Percentiles rank a stretch among this genome's conserved stretches.
Evolutionary conservation across 768 basidiomycete genomes (phyloP).

Genomic region (Mrakia gelida): DNA sequence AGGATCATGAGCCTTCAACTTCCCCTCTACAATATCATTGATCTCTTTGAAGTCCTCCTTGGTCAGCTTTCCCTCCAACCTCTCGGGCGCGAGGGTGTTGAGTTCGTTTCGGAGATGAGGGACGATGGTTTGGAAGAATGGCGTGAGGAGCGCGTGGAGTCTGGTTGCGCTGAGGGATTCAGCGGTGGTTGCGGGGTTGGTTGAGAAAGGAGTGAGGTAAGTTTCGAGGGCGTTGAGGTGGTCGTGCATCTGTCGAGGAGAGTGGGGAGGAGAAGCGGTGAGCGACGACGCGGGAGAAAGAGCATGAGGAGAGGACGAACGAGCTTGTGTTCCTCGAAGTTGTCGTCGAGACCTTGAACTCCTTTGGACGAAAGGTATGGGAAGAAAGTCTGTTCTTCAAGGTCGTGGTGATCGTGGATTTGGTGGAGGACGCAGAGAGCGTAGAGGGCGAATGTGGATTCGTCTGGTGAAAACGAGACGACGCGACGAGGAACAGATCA

Average conservation of each 20-base stretch:
- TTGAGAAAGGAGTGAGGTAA: background rate
- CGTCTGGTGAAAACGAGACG: background rate
- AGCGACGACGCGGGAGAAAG: background rate
- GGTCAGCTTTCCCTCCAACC: background rate
- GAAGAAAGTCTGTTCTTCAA: background rate
- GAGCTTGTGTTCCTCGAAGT: background rate
- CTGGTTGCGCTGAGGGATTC: background rate
- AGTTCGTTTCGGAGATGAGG: constrained; percentile 4
- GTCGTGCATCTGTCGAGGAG: background rate
- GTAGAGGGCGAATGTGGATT: background rate
- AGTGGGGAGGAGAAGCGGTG: background rate
- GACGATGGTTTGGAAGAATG: background rate
- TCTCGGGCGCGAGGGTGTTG: background rate
- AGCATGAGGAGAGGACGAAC: background rate
- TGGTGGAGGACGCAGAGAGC: background rate
- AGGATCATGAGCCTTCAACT: no score
- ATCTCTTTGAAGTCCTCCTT: no score
- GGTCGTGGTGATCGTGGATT: background rate
- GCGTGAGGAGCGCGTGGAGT: background rate
- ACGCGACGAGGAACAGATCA: no score
- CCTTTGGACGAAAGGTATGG: background rate
- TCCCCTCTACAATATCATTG: no score
- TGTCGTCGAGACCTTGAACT: background rate
- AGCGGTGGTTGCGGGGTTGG: background rate
- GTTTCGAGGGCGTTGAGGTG: background rate